These are phyloP conservation scores for Spergularia azorica DNA, from an alignment of 179 eudicot species.

Conservation along the genomic window DNA sequence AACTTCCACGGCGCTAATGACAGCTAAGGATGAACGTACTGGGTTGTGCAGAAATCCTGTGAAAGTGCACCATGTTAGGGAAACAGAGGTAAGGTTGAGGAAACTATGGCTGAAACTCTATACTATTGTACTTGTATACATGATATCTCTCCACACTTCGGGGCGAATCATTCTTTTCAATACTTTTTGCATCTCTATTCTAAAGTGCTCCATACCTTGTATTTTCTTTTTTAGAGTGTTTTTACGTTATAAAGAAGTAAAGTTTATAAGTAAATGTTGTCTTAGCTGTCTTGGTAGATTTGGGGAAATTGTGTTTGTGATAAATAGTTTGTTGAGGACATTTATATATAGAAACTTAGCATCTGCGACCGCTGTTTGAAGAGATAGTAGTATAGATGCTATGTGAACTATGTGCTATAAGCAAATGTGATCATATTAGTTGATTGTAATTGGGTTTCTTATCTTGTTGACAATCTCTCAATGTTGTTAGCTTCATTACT, in stretches of 20 bases:
- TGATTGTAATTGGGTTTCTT: background rate
- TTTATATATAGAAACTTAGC: background rate
- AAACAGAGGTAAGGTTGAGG: slow-evolving; percentile 62
- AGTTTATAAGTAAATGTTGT: slow-evolving; percentile 12
- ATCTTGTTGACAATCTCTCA: background rate
- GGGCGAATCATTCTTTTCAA: slow-evolving; percentile 26
- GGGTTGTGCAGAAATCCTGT: slow-evolving; percentile 34
- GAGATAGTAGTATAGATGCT: background rate
- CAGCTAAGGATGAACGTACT: slow-evolving; percentile 29
- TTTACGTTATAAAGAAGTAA: slow-evolving; percentile 19
- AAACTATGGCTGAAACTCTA: slow-evolving; percentile 34
- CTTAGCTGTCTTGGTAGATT: background rate
- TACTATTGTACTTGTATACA: slow-evolving; percentile 33
- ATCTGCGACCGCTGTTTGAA: background rate
- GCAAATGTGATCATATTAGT: background rate
- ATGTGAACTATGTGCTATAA: background rate
- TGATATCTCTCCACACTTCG: slow-evolving; percentile 33
- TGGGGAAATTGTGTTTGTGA: slow-evolving; percentile 4
- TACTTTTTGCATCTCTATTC: slow-evolving; percentile 33
- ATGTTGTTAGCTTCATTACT: background rate
- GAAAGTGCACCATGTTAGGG: slow-evolving; percentile 39
- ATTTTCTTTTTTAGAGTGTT: slow-evolving; percentile 5
- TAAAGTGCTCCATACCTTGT: slow-evolving; percentile 21
- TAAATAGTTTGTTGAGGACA: background rate
- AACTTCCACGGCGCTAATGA: slow-evolving; percentile 25